These are phyloP conservation scores for Yamadazyma oceani DNA, from an alignment of 1,139 yeast species.

Conservation along the genomic window DNA sequence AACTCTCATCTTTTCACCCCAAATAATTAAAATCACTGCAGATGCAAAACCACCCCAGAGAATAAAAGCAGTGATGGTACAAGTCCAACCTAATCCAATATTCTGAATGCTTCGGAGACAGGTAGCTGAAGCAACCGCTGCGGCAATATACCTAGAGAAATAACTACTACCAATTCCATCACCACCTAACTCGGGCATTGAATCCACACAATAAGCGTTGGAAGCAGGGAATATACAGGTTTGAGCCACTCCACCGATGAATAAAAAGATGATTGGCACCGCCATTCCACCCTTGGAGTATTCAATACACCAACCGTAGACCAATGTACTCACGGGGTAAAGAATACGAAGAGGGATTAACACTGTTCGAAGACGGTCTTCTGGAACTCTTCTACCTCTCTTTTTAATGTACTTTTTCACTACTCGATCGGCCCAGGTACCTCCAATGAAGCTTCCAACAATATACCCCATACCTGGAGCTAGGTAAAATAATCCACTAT, in stretches of 20 bases:
- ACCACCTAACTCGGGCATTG: constrained; percentile 52
- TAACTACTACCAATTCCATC: constrained; percentile 56
- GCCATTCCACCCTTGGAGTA: constrained; percentile 53
- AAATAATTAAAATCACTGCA: constrained; percentile 20
- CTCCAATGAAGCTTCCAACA: constrained; percentile 50
- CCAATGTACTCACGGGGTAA: constrained; percentile 39
- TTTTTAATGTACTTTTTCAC: constrained; percentile 43
- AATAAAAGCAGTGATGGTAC: constrained; percentile 38
- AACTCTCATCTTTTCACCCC: constrained; percentile 24
- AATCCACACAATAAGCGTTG: constrained; percentile 57
- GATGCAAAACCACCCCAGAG: constrained; percentile 27
- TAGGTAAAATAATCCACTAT: constrained; percentile 50
- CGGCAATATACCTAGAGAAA: constrained; percentile 47
- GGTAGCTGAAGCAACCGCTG: constrained; percentile 51
- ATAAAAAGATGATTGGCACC: constrained; percentile 49
- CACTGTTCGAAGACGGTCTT: constrained; percentile 47
- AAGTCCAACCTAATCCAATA: constrained; percentile 56
- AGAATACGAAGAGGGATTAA: constrained; percentile 37
- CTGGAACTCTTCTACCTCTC: constrained; percentile 48
- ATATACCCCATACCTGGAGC: constrained; percentile 55
- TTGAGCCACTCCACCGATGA: constrained; percentile 48
- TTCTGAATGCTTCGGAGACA: constrained; percentile 41
- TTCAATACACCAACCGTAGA: constrained; percentile 55
- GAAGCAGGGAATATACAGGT: constrained; percentile 50
- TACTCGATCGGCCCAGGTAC: constrained; percentile 46